Conservation (phyloP, 768 basidiomycete genomes). For the Botryobasidium botryosum region DNA sequence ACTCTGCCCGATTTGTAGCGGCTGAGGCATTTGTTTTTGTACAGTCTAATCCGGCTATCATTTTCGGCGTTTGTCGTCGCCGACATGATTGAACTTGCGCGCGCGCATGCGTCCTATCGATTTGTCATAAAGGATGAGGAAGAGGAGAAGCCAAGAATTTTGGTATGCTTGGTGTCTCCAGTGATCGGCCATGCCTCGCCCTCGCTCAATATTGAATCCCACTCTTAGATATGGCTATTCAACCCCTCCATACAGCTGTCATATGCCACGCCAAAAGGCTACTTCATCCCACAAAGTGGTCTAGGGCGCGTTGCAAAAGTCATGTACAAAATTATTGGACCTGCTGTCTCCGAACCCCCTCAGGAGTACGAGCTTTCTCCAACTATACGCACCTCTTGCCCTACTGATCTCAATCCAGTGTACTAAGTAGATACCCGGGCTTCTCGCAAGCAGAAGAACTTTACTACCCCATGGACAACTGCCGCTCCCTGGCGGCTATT, state of each 20-base stretch:
- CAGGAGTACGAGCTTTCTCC: background rate
- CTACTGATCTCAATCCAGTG: constrained; percentile 20
- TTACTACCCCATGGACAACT: constrained; percentile 64
- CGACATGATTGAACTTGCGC: constrained; percentile 81
- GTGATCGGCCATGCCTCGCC: background rate
- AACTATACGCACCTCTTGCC: background rate
- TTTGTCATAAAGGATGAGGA: constrained; percentile 84
- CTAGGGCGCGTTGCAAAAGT: constrained; percentile 65
- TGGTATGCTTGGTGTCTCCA: constrained; percentile 33
- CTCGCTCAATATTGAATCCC: background rate
- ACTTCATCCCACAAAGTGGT: constrained; percentile 41
- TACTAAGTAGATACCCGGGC: constrained; percentile 54
- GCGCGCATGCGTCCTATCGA: constrained; percentile 85
- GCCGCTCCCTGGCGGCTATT: constrained; percentile 47
- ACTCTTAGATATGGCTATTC: constrained; percentile 75
- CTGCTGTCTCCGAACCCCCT: constrained; percentile 27
- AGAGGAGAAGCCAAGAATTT: constrained; percentile 54
- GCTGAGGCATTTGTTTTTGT: background rate
- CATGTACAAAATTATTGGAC: constrained; percentile 62
- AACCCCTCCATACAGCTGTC: constrained; percentile 74
- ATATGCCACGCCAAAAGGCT: constrained; percentile 40
- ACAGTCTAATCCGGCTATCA: constrained; percentile 29
- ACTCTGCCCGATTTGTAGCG: background rate
- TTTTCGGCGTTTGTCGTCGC: constrained; percentile 80
- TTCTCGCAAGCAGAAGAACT: constrained; percentile 83